Conservation (phyloP, 2,329 filamentous ascomycete species). For the Penicillium sp. region DNA sequence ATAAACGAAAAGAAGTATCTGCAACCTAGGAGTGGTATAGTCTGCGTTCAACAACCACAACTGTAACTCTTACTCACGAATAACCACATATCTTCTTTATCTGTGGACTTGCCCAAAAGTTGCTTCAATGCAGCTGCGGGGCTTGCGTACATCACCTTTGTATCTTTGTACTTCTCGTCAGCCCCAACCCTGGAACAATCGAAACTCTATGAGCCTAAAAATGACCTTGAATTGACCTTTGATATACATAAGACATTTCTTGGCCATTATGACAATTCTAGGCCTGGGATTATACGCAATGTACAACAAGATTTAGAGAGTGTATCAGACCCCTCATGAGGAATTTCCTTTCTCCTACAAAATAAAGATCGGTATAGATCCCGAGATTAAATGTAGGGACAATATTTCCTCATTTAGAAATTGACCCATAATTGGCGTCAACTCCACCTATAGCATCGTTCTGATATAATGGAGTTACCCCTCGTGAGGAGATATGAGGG, state of each 20-base stretch:
- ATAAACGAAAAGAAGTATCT: conserved; percentile 75
- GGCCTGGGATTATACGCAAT: neutral
- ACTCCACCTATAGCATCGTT: neutral
- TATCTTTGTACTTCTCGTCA: conserved; percentile 57
- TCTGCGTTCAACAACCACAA: neutral
- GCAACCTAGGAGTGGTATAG: conserved; percentile 36
- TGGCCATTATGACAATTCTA: neutral
- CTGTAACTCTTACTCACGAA: conserved; percentile 54
- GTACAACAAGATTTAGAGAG: neutral
- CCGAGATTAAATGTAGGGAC: neutral
- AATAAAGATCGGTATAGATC: neutral
- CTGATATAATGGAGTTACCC: neutral
- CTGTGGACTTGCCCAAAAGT: conserved; percentile 67
- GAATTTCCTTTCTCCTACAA: neutral
- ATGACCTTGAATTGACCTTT: neutral
- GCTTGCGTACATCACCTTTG: conserved; percentile 64
- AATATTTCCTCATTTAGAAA: conserved; percentile 4
- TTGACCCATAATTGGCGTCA: neutral
- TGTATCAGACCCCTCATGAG: neutral
- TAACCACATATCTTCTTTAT: conserved; percentile 89
- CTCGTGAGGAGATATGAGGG: neutral
- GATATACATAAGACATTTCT: neutral
- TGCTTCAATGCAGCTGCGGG: conserved; percentile 74
- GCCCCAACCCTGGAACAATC: neutral
- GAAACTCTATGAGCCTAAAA: neutral